phyloP scores from a whole-genome alignment of 768 basidiomycete genomes.

The Trametes villosa region DNA sequence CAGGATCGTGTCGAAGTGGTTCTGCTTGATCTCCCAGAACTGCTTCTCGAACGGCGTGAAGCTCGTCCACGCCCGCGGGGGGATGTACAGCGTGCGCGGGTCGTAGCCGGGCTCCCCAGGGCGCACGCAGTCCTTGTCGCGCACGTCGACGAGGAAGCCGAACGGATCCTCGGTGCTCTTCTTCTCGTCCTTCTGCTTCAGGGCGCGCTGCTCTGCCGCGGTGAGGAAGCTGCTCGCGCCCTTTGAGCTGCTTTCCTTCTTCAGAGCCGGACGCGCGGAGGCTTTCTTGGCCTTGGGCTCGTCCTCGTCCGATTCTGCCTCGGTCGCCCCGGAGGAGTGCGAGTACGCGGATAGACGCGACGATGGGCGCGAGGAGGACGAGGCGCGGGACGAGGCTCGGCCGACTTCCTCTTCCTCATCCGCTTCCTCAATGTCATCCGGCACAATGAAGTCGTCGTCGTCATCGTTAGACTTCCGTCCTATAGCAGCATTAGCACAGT shows the following conservation, averaged over 20 bases:
- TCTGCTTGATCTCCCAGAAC: constrained; percentile 86
- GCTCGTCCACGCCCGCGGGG: constrained; percentile 69
- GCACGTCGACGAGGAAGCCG: constrained; percentile 69
- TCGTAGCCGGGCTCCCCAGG: constrained; percentile 90
- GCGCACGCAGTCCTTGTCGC: constrained; percentile 79
- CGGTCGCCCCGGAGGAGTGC: constrained; percentile 32
- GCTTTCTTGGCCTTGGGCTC: constrained; percentile 43
- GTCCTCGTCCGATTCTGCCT: constrained; percentile 40
- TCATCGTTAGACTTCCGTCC: constrained; percentile 54
- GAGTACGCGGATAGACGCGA: constrained; percentile 39
- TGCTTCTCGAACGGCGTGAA: constrained; percentile 95
- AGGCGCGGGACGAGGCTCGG: constrained; percentile 56
- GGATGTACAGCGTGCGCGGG: constrained; percentile 84
- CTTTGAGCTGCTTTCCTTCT: constrained; percentile 37
- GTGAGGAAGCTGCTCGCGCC: constrained; percentile 65
- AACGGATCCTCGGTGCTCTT: constrained; percentile 79
- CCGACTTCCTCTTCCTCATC: constrained; percentile 29
- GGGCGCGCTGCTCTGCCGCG: constrained; percentile 76
- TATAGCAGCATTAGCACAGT: constrained; percentile 29
- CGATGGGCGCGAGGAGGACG: constrained; percentile 43
- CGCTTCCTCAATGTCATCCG: constrained; percentile 67
- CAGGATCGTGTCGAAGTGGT: constrained; percentile 94
- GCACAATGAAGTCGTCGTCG: constrained; percentile 74
- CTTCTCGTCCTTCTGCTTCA: constrained; percentile 82
- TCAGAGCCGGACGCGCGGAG: constrained; percentile 39